A percentile compares a stretch with the other conserved stretches of the same genome.
These are phyloP conservation scores for Grosmannia clavigera DNA, from an alignment of 2,329 filamentous ascomycete genomes.

Conservation along the genomic window DNA sequence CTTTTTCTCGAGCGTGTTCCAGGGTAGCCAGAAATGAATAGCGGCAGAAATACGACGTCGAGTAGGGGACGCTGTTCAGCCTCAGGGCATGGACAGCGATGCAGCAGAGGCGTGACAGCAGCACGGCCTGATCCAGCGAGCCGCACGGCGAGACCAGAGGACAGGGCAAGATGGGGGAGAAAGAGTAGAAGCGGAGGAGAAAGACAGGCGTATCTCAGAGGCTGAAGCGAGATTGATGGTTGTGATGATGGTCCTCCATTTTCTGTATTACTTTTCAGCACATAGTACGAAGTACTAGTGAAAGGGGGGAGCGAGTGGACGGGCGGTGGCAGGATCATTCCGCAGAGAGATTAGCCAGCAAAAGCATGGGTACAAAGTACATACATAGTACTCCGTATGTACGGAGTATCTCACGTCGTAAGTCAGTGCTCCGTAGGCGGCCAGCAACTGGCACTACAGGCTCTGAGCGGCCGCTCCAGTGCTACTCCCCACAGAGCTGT, in stretches of 20 bases:
- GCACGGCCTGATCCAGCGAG: neutral
- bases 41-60: neutral
- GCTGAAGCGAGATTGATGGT: neutral
- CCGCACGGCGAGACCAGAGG: no score
- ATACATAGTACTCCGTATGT: neutral
- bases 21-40: slow-evolving; percentile 1
- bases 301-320: neutral
- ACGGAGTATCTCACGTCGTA: no score
- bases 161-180: neutral
- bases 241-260: neutral
- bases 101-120: neutral
- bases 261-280: neutral
- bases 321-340: neutral
- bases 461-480: neutral
- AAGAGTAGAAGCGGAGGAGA: neutral
- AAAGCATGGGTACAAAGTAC: neutral
- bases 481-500: slow-evolving; percentile 1
- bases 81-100: neutral
- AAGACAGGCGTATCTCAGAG: neutral
- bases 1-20: neutral
- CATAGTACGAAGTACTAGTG: neutral
- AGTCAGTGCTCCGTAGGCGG: no score
- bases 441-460: neutral
- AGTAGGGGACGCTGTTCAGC: neutral
- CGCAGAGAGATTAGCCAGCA: neutral